These are phyloP conservation scores for Aspergillus terreus DNA, from an alignment of 2,329 filamentous ascomycete genomes.

Conservation along the genomic window DNA sequence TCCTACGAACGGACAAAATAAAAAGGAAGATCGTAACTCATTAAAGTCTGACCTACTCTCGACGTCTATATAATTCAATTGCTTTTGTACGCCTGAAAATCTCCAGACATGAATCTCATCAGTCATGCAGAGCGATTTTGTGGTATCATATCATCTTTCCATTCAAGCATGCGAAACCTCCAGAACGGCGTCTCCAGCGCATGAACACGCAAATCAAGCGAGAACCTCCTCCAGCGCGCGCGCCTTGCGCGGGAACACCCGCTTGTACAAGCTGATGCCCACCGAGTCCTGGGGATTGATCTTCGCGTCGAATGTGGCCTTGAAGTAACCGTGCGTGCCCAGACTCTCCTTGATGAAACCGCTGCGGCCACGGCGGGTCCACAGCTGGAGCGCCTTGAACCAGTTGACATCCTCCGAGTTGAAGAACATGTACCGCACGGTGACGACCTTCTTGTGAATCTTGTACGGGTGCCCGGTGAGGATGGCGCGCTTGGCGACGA, in stretches of 20 bases:
- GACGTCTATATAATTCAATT: constrained; percentile 24
- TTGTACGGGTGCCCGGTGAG: constrained; percentile 96
- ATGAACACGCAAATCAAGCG: constrained; percentile 12
- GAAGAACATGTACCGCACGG: constrained; percentile 99
- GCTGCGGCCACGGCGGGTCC: constrained; percentile 83
- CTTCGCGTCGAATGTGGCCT: constrained; percentile 92
- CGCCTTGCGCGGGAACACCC: constrained; percentile 74
- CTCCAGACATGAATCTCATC: constrained; percentile 14
- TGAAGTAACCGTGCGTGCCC: constrained; percentile 99
- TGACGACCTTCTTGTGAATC: constrained; percentile 97
- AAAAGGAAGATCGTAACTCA: constrained; percentile 26
- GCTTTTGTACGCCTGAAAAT: constrained; percentile 19
- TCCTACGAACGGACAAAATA: not conserved
- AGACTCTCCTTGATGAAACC: constrained; percentile 92
- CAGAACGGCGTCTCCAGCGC: not conserved
- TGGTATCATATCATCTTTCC: constrained; percentile 28
- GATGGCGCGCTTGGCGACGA: constrained; percentile 90
- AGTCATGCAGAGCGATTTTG: constrained; percentile 18
- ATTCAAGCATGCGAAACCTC: constrained; percentile 3
- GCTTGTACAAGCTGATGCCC: constrained; percentile 83
- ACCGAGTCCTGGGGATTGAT: constrained; percentile 96
- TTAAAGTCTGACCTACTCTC: constrained; percentile 17
- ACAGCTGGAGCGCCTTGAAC: constrained; percentile 95
- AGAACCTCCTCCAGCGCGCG: constrained; percentile 40
- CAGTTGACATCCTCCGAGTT: constrained; percentile 90